Conservation (phyloP, 371 early-diverging fungal genomes). For the Mortierella sp. region DNA sequence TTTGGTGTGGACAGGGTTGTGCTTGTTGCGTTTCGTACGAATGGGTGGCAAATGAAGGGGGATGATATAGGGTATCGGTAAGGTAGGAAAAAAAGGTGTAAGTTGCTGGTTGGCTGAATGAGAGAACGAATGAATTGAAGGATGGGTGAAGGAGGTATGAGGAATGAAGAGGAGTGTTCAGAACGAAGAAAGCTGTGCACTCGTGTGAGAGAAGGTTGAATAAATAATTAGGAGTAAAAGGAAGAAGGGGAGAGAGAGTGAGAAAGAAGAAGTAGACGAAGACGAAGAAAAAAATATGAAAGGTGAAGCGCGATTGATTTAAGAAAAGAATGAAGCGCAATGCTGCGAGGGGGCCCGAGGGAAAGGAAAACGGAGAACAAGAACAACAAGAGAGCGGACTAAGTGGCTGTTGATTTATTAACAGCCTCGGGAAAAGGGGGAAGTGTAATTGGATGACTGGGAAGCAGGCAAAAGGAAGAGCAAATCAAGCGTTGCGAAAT, state of each 20-base stretch:
- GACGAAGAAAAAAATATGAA: background rate
- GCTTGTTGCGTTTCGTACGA: background rate
- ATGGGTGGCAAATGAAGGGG: background rate
- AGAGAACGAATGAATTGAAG: background rate
- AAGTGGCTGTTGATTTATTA: background rate
- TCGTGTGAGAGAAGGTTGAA: background rate
- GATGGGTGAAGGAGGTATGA: background rate
- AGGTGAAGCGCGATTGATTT: background rate
- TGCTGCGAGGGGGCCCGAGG: background rate
- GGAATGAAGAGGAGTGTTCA: background rate
- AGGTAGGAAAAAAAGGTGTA: background rate
- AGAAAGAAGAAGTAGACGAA: background rate
- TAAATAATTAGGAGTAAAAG: background rate
- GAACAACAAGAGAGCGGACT: background rate
- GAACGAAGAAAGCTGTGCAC: background rate
- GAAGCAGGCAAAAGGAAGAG: background rate
- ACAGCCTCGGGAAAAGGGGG: background rate
- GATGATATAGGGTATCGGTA: background rate
- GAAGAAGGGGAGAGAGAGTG: background rate
- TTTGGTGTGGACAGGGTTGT: background rate
- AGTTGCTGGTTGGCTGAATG: background rate
- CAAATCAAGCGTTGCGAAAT: background rate
- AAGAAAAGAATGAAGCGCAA: background rate
- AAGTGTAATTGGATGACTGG: background rate
- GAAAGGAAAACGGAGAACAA: slow-evolving; percentile 4